These are phyloP conservation scores for Arabidopsis hybrid DNA, from an alignment of 441 rosid genomes.

Conservation along the genomic window DNA sequence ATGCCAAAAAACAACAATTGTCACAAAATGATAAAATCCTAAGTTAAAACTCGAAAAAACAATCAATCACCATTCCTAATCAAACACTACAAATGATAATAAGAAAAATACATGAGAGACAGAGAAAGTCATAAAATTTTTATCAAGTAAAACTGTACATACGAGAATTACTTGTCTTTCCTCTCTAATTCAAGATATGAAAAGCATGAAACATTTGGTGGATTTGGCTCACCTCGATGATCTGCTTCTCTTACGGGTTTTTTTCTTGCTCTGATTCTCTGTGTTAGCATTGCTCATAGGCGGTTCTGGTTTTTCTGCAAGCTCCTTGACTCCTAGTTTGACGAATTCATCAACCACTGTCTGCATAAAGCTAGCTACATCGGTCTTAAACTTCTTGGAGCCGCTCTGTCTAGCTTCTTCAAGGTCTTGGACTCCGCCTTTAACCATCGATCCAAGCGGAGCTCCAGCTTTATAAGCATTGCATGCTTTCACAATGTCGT, in stretches of 20 bases:
- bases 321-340: constrained; percentile 58
- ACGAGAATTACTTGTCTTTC: constrained; percentile 18
- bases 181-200: neutral
- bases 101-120: neutral
- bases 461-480: constrained; percentile 79
- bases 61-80: neutral
- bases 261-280: neutral
- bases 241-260: constrained; percentile 38
- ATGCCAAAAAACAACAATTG: constrained; percentile 4
- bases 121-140: constrained; percentile 1
- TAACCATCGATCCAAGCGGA: constrained; percentile 69
- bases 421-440: constrained; percentile 72
- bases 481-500: constrained; percentile 70
- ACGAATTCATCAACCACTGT: constrained; percentile 57
- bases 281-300: constrained; percentile 15
- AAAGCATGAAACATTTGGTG: constrained; percentile 11
- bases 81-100: neutral
- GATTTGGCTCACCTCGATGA: constrained; percentile 42
- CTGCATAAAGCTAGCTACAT: constrained; percentile 48
- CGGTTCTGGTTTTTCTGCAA: constrained; percentile 37
- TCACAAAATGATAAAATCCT: neutral
- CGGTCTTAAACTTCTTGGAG: constrained; percentile 53
- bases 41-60: neutral
- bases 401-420: constrained; percentile 58
- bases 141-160: constrained; percentile 24